A percentile compares a stretch with the other conserved stretches of the same genome.
These are phyloP conservation scores for Eucalyptus camaldulensis DNA, from an alignment of 345 rosid species.

Conservation along the genomic window DNA sequence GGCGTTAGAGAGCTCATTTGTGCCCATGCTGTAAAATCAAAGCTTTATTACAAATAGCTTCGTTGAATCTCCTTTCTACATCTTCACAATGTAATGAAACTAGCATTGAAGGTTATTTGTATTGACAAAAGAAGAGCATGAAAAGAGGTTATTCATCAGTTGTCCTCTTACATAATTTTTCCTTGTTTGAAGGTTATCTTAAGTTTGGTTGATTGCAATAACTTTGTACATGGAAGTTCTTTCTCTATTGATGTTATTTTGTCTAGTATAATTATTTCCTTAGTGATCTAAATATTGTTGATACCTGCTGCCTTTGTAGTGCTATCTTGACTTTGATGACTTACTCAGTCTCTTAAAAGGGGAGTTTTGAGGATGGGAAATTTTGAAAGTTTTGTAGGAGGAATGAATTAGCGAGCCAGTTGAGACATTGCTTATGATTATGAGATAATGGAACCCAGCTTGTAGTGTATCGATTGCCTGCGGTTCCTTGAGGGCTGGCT, in stretches of 20 bases:
- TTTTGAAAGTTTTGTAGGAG: background rate
- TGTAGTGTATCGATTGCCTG: background rate
- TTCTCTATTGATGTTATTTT: background rate
- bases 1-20: background rate
- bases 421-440: background rate
- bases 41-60: background rate
- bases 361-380: background rate
- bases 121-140: background rate
- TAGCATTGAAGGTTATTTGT: background rate
- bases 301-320: background rate
- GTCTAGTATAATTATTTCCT: background rate
- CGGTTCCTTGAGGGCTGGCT: background rate
- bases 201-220: background rate
- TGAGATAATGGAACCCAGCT: background rate
- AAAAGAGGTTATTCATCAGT: background rate
- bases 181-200: background rate
- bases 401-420: background rate
- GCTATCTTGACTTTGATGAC: background rate
- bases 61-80: background rate
- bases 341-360: background rate
- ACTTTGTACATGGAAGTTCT: background rate
- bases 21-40: background rate
- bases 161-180: background rate
- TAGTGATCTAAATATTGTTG: background rate
- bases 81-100: background rate